Percentiles rank a stretch among this genome's conserved stretches.
Evolutionary conservation across 306 rosid species (phyloP).

Genomic region (Mimosa bimucronata): DNA sequence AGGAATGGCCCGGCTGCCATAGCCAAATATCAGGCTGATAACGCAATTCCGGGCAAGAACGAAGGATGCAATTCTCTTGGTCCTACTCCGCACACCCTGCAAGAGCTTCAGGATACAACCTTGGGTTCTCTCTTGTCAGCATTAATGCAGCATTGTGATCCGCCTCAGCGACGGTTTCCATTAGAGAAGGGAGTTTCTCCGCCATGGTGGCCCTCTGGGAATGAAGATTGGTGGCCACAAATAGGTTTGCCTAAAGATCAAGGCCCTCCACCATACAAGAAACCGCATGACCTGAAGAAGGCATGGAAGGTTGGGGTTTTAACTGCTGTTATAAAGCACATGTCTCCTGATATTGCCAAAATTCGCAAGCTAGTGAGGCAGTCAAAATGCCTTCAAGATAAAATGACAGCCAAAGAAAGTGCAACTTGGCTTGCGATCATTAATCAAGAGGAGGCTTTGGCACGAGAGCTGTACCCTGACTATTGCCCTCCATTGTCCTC

Average conservation of each 20-base stretch:
- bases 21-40: slow-evolving; percentile 69
- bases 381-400: slow-evolving; percentile 80
- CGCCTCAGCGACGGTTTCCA: slow-evolving; percentile 76
- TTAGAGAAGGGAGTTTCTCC: slow-evolving; percentile 80
- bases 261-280: slow-evolving; percentile 82
- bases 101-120: slow-evolving; percentile 85
- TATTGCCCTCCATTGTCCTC: slow-evolving; percentile 53
- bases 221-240: slow-evolving; percentile 87
- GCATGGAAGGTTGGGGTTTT: slow-evolving; percentile 85
- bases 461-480: slow-evolving; percentile 67
- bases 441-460: slow-evolving; percentile 75
- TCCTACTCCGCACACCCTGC: slow-evolving; percentile 79
- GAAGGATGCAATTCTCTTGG: slow-evolving; percentile 65
- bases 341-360: slow-evolving; percentile 78
- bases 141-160: slow-evolving; percentile 77
- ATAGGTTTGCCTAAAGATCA: slow-evolving; percentile 67
- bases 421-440: slow-evolving; percentile 84
- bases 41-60: slow-evolving; percentile 60
- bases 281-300: slow-evolving; percentile 77
- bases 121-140: slow-evolving; percentile 83
- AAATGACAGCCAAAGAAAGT: slow-evolving; percentile 88
- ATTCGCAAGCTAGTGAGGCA: slow-evolving; percentile 85
- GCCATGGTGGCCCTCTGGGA: slow-evolving; percentile 89
- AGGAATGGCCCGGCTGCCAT: slow-evolving; percentile 87
- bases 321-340: slow-evolving; percentile 80